Evolutionary conservation across 768 basidiomycete species (phyloP).

Genomic region (Podaxis rugospora): DNA sequence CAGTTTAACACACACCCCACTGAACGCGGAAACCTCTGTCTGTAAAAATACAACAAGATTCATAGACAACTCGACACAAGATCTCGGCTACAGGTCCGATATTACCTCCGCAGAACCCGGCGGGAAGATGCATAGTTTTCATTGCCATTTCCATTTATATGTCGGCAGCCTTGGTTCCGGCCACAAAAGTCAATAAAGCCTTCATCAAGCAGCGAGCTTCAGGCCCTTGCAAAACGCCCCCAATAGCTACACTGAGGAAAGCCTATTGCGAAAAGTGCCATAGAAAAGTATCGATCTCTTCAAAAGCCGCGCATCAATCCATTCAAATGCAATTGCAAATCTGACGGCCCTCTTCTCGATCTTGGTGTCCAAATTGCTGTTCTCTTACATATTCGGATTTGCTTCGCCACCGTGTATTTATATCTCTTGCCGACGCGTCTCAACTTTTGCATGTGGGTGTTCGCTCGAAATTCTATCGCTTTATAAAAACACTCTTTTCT

Average conservation of each 20-base stretch:
- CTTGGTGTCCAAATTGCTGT: background rate
- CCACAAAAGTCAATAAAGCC: background rate
- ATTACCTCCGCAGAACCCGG: background rate
- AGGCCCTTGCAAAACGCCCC: background rate
- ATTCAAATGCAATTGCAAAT: background rate
- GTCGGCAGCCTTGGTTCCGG: background rate
- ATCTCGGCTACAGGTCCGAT: background rate
- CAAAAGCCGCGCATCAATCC: background rate
- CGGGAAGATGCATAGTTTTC: background rate
- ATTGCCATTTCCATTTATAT: background rate
- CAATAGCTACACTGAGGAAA: background rate
- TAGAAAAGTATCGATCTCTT: background rate
- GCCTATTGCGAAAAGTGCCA: background rate
- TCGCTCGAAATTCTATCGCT: background rate
- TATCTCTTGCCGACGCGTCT: background rate
- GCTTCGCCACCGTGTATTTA: background rate
- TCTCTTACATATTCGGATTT: slow-evolving; percentile 10
- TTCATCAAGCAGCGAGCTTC: background rate
- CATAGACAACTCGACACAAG: background rate
- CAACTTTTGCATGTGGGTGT: background rate
- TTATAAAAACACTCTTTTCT: background rate
- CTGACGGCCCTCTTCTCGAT: background rate
- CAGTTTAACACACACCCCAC: background rate
- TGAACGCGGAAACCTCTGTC: background rate
- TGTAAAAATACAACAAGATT: background rate